These are phyloP conservation scores for Actinidia chinensis DNA, from an alignment of 179 eudicot species.

Conservation along the genomic window DNA sequence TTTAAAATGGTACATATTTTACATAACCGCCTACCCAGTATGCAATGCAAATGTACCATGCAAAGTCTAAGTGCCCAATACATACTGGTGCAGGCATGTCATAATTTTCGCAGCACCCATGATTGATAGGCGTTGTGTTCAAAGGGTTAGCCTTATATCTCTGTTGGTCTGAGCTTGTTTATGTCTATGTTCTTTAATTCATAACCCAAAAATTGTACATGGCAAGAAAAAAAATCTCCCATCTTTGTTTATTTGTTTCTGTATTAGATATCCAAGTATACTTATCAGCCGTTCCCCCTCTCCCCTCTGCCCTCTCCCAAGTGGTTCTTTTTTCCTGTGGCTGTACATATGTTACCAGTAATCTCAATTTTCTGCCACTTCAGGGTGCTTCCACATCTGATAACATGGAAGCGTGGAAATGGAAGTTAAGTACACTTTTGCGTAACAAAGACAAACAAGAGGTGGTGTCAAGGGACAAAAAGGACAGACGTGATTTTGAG, in stretches of 20 bases:
- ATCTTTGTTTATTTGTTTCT: not conserved
- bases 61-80: no score
- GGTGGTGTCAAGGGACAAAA: constrained; percentile 79
- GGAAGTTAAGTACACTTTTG: constrained; percentile 59
- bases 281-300: not conserved
- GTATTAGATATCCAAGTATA: not conserved
- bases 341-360: constrained; percentile 3
- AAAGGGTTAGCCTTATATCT: not conserved
- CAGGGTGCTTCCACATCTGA: constrained; percentile 54
- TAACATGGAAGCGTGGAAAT: constrained; percentile 63
- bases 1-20: no score
- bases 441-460: constrained; percentile 65
- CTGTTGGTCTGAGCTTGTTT: not conserved
- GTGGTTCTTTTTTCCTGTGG: not conserved
- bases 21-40: no score
- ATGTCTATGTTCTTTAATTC: not conserved
- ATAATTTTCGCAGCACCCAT: no score
- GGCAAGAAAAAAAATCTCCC: not conserved
- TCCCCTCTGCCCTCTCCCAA: not conserved
- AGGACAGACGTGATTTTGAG: constrained; percentile 77
- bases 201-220: not conserved
- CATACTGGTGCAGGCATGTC: no score
- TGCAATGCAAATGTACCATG: no score
- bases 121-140: not conserved
- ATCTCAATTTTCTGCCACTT: constrained; percentile 11